Conservation (phyloP, 2,329 filamentous ascomycete species). For the Colletotrichum tropicale region DNA sequence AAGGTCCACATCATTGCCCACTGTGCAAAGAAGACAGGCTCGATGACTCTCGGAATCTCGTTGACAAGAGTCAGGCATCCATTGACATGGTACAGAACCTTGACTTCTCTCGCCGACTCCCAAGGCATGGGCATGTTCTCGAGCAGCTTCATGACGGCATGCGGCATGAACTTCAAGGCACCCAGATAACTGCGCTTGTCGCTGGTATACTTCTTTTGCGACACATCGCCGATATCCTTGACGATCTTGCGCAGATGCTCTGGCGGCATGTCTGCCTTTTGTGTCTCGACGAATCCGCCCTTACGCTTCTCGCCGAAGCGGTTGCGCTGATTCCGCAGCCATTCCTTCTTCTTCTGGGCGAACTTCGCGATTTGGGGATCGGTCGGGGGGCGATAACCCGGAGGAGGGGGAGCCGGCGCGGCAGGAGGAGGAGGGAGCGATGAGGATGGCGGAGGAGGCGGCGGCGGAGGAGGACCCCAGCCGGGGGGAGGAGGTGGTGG, state of each 20-base stretch:
- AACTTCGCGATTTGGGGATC: constrained; percentile 93
- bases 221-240: constrained; percentile 97
- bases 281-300: constrained; percentile 94
- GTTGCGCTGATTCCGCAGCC: constrained; percentile 88
- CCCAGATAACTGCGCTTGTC: constrained; percentile 98
- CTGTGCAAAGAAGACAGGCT: constrained; percentile 96
- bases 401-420: constrained; percentile 74
- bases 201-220: constrained; percentile 98
- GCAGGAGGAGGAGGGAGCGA: constrained; percentile 64
- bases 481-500: constrained; percentile 64
- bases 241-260: constrained; percentile 99
- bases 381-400: constrained; percentile 79
- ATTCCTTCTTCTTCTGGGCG: constrained; percentile 98
- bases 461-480: constrained; percentile 55
- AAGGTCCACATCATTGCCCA: constrained; percentile 99
- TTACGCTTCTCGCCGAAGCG: constrained; percentile 97
- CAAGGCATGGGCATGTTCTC: constrained; percentile 99
- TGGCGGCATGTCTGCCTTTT: constrained; percentile 98
- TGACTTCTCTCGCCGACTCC: constrained; percentile 95
- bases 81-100: constrained; percentile 98
- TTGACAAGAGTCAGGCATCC: constrained; percentile 97
- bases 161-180: constrained; percentile 98
- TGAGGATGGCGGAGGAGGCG: constrained; percentile 59
- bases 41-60: constrained; percentile 94
- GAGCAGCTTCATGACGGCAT: constrained; percentile 93